Conservation (phyloP, 345 rosid genomes). For the Aethionema arabicum region DNA sequence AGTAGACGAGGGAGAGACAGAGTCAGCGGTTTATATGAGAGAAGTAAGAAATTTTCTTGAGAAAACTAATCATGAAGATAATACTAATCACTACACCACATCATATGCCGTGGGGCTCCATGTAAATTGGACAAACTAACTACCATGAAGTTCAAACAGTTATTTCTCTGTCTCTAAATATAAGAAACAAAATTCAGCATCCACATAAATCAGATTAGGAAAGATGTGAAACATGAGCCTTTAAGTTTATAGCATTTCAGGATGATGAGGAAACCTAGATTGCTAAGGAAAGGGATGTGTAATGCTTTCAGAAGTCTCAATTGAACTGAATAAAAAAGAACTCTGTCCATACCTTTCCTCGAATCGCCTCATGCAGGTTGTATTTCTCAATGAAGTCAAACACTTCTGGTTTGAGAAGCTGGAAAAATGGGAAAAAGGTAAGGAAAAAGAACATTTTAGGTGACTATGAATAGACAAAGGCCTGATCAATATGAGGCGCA, state of each 20-base stretch:
- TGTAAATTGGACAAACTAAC: neutral
- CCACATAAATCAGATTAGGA: conserved; percentile 1
- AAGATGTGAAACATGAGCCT: conserved; percentile 9
- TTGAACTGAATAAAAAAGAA: conserved; percentile 16
- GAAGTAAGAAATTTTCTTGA: conserved; percentile 5
- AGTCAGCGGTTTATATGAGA: conserved; percentile 13
- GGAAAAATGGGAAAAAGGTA: conserved; percentile 38
- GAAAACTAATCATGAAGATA: conserved; percentile 17
- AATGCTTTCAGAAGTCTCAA: conserved; percentile 17
- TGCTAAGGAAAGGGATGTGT: conserved; percentile 13
- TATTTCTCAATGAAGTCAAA: conserved; percentile 86
- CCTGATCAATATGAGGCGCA: conserved; percentile 12
- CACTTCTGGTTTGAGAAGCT: conserved; percentile 93
- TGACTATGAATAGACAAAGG: conserved; percentile 10
- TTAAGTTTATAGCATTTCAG: conserved; percentile 9
- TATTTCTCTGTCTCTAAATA: neutral
- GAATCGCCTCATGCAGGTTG: conserved; percentile 75
- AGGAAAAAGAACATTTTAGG: conserved; percentile 19
- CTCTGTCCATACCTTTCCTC: conserved; percentile 72
- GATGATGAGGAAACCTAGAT: conserved; percentile 13
- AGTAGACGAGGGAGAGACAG: conserved; percentile 17
- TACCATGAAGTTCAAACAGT: conserved; percentile 3
- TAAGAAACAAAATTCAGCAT: conserved; percentile 4
- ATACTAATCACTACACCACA: neutral
- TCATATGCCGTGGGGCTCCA: conserved; percentile 7